Percentiles rank a stretch among this genome's conserved stretches.
Conservation (phyloP, 2,329 filamentous ascomycete genomes). For the Falciphora oryzae region DNA sequence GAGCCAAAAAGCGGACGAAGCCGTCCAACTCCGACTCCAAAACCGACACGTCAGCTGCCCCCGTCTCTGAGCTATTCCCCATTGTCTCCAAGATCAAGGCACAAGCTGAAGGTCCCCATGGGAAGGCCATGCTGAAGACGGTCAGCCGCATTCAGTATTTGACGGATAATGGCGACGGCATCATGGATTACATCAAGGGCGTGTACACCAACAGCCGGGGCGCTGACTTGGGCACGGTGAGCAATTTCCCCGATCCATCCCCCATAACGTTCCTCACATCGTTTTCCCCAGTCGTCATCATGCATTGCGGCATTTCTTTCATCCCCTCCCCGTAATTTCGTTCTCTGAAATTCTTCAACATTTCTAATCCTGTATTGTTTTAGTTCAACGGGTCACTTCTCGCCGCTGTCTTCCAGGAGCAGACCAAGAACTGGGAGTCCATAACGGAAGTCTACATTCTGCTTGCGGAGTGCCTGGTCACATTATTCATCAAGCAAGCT, state of each 20-base stretch:
- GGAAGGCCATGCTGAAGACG: too few relatives aligned
- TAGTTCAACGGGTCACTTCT: slow-evolving; percentile 33
- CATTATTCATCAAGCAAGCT: slow-evolving; percentile 40
- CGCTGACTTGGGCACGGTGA: slow-evolving; percentile 46
- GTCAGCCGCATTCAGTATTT: too few relatives aligned
- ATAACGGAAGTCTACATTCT: slow-evolving; percentile 41
- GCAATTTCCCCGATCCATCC: not conserved
- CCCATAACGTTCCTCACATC: too few relatives aligned
- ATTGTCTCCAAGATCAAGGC: not conserved
- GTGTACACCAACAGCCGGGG: slow-evolving; percentile 41
- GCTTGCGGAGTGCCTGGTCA: slow-evolving; percentile 28
- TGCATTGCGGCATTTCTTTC: not conserved
- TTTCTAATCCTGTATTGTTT: slow-evolving; percentile 22
- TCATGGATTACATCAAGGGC: slow-evolving; percentile 38
- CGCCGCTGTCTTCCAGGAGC: slow-evolving; percentile 40
- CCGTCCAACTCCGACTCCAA: not conserved
- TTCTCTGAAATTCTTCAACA: not conserved
- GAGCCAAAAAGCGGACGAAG: too few relatives aligned
- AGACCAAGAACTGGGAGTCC: slow-evolving; percentile 45
- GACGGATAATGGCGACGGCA: slow-evolving; percentile 21
- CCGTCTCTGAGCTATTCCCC: not conserved
- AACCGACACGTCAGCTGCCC: not conserved
- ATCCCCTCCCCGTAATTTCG: too few relatives aligned
- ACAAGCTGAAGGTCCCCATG: too few relatives aligned
- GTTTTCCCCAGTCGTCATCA: too few relatives aligned